Base-by-base conservation (phyloP, 2,329 filamentous ascomycete species). In the Knufia petricola region DNA sequence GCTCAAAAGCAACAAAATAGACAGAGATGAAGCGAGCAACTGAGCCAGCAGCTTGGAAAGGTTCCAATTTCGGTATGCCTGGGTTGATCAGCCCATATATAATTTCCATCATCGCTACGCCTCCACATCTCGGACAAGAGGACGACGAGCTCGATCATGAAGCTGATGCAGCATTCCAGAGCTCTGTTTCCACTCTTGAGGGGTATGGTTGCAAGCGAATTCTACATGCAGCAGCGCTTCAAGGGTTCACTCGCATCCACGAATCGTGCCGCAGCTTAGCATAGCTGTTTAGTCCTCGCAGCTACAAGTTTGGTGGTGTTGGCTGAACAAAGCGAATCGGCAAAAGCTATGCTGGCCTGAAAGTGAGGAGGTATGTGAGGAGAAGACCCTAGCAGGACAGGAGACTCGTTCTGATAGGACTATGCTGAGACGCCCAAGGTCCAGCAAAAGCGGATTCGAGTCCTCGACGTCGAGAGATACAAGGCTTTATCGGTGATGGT, bases 121-220 rank as follows among this genome's bases (percentile, higher is more conserved):
- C 52, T 50, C 52, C 49, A 26, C 54, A 23, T 53, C 37, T 55
- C 53, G 53, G 53, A 24, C 42, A 34, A 49, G 39, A 36, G 51
- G 39, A 7, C 3, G n/a, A 10, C 21, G 10, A 13, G 9, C 17
- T 28, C 13, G 15, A 19, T 12, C 2, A 8, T 24, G 20, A 42
- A 13, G n/a, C 15, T 20, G 21, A 26, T 15, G 39, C 39, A 24
- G 20, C n/a, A n/a, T n/a, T n/a, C n/a, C n/a, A n/a, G n/a, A n/a
- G 20, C 24, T 42, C 21, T 15, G 21, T 26, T 24, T 6, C 37
- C 17, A 12, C 2, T 13, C n/a, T 28, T 42, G 39, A 42, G 39
- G 39, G 39, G 39, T 42, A 17, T 20, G 13, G 34, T 4, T 15
- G 15, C 34, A 39, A 21, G 9, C 21, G 17, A 10, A 39, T 4